phyloP scores from a whole-genome alignment of 768 basidiomycete species.

The Pleurotus tuber-regium region DNA sequence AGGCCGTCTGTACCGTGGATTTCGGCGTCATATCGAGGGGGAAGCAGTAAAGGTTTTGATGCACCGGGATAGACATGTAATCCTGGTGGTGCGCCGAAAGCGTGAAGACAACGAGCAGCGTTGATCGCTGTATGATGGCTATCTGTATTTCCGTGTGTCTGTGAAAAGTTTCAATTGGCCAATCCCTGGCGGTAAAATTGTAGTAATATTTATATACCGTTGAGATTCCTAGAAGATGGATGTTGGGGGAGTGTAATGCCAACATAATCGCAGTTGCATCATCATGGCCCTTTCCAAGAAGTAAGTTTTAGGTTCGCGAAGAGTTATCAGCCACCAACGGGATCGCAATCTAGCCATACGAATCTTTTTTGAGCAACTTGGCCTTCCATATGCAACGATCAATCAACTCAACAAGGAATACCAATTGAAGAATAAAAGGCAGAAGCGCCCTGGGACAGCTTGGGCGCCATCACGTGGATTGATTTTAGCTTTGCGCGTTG shows the following conservation, averaged over 20 bases:
- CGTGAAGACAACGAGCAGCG: conserved; percentile 73
- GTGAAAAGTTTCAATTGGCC: too few relatives aligned
- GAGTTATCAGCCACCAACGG: conserved; percentile 36
- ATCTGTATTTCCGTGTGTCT: conserved; percentile 83
- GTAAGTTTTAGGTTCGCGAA: conserved; percentile 4
- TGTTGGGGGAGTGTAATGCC: conserved; percentile 61
- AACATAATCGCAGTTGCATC: conserved; percentile 84
- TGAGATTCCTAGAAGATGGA: conserved; percentile 78
- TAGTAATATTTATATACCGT: conserved; percentile 62
- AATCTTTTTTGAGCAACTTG: neutral
- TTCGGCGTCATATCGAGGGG: conserved; percentile 61
- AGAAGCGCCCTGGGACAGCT: neutral
- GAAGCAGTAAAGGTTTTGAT: conserved; percentile 61
- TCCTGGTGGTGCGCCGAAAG: conserved; percentile 60
- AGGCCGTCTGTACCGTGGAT: conserved; percentile 86
- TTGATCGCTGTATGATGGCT: conserved; percentile 63
- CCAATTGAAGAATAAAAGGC: neutral
- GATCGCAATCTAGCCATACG: conserved; percentile 68
- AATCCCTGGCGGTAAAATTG: too few relatives aligned
- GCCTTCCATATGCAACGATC: neutral
- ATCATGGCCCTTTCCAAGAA: conserved; percentile 73
- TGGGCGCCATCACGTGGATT: conserved; percentile 28
- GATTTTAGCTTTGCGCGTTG: conserved; percentile 21
- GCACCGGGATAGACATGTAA: conserved; percentile 72
- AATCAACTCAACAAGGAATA: neutral